Evolutionary conservation across 345 rosid genomes (phyloP).

Genomic region (Iberis pinnata): DNA sequence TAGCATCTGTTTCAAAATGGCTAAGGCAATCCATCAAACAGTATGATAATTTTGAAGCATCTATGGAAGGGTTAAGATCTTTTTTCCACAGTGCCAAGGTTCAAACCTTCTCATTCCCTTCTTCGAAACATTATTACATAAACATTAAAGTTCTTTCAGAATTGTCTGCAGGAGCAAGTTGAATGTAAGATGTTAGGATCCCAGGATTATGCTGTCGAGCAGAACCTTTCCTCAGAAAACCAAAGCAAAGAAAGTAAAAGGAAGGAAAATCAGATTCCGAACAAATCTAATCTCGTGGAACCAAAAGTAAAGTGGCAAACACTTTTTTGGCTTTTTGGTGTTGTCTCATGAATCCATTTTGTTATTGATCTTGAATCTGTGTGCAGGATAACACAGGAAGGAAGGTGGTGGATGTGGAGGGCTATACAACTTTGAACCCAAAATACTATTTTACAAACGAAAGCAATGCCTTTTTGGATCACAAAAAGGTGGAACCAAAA

Average conservation of each 20-base stretch:
- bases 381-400: too few relatives aligned
- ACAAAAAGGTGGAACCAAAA: constrained; percentile 27
- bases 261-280: constrained; percentile 29
- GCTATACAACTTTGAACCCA: constrained; percentile 27
- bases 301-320: constrained; percentile 26
- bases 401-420: too few relatives aligned
- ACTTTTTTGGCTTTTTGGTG: too few relatives aligned
- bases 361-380: too few relatives aligned
- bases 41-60: constrained; percentile 49
- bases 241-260: constrained; percentile 21
- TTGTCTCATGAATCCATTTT: too few relatives aligned
- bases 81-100: constrained; percentile 86
- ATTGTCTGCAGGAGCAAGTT: constrained; percentile 26
- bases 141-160: constrained; percentile 7
- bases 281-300: constrained; percentile 29
- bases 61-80: constrained; percentile 55
- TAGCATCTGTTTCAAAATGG: constrained; percentile 78
- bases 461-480: constrained; percentile 25
- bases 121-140: constrained; percentile 9
- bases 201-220: constrained; percentile 19
- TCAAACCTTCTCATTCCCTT: constrained; percentile 12
- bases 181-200: constrained; percentile 20
- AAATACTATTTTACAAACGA: constrained; percentile 23
- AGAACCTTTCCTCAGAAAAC: constrained; percentile 9
- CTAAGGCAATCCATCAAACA: constrained; percentile 66